Base-by-base conservation (phyloP, 805 yeast genomes). In the Wickerhamiella nectarea region DNA sequence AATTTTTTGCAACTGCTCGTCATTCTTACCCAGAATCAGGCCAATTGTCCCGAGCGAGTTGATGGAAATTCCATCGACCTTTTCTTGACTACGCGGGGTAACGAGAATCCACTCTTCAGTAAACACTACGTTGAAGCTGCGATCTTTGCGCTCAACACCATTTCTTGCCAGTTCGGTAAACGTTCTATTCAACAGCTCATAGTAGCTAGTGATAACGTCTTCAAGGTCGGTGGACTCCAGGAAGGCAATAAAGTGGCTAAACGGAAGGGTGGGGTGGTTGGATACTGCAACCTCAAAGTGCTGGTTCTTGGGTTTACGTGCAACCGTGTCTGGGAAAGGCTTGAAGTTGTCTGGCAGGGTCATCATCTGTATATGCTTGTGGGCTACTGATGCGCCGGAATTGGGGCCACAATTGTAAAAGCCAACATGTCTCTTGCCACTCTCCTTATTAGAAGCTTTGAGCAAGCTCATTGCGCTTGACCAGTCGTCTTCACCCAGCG, bases 321-420 rank as follows among this genome's bases (percentile, higher is more conserved):
- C 61, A n/a, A 71, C 54, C 11, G 55, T 48, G 37, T 75, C 78
- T 41, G 83, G 80, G 56, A 72, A 76, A 6, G 81, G 72, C 1
- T 60, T 61, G 57, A 76, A 78, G 18, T 67, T 48, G 6, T 63
- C 58, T 1, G 95, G 93, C 36, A 82, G 65, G 36, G 75, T 68
- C 71, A 89, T 66, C 61, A 87, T 77, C 62, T 91, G 98, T 49
- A 91, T 62, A 62, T 89, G 98, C 58, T 83, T 85, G 64, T 89
- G 98, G 38, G 82, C 79, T 56, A 86, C 91, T 0, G 95, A 85
- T n/a, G 95, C 94, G 1, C 97, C 98, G 49, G 93, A 76, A 52
- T 75, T 70, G 15, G 77, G 75, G 6, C 98, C 98, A 56, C 84
- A 77, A 61, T 89, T 89, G 70, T 75, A 89, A 61, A 89, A 89